Evolutionary conservation across 768 basidiomycete species (phyloP), one percentile per base, ranked within the genome.

Genomic region (Daedaleopsis nitida): DNA sequence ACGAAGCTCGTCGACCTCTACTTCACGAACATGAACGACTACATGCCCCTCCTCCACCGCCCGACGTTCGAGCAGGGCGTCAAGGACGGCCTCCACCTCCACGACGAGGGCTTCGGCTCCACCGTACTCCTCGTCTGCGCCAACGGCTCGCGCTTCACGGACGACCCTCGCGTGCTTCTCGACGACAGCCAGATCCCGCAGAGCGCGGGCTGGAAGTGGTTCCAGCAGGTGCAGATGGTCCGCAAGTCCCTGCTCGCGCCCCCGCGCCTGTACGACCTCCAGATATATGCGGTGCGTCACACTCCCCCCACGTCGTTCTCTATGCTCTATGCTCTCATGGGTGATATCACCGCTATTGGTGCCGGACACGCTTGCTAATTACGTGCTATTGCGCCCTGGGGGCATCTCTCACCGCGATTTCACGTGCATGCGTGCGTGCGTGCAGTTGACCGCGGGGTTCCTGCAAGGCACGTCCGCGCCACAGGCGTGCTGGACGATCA

Each of bases 261-360:
- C 13, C 83, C 88, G 2, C 76, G 80, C 6, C 67, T 94, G 55
- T 85, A 85, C 68, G 90, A 92, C 66, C 74, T 96, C 23, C 92
- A 96, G 69, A 80, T 79, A 21, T 86, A 85, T 67, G 79, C 80
- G 67, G 86, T 87, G 69, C 59, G 82, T 55, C 9, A 19, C 34
- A 10, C 49, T 21, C 35, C 17, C 43, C 44, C 24, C 23, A n/a
- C n/a, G 49, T 56, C n/a, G 21, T 51, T 44, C 48, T 23, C 34
- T 7, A 3, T 32, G n/a, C 27, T 32, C 7, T 7, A 7, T 32
- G 27, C 27, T 3, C 27, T 54, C 37, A 14, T 55, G 38, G 37
- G 24, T 21, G 45, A n/a, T 47, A 47, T 47, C 45, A 23, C 45
- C 45, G 11, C 23, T 34, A 27, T 27, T 27, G 27, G 24, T 32